Base-by-base conservation (phyloP, 805 yeast genomes). In the Lachancea meyersii region DNA sequence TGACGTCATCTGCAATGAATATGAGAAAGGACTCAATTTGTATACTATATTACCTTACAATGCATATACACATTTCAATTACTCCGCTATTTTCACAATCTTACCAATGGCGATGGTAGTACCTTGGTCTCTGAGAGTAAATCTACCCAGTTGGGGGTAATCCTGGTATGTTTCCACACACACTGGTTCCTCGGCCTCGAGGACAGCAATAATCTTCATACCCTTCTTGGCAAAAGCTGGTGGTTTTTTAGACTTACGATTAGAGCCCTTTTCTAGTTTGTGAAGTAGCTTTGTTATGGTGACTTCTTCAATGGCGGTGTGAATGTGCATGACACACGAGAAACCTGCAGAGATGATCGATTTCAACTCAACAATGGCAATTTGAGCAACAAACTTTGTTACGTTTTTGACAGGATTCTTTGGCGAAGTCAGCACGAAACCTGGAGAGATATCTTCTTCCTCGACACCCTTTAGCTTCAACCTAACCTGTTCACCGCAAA, bases 171-270 rank as follows among this genome's bases (percentile, higher is more conserved):
- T 82, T 71, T 93, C 99, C 40, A 91, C 82, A 72, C 97, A 93
- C 30, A 93, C 86, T 19, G 96, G 91, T 54, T 80, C 88, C 35
- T 79, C 72, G 14, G 88, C 73, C 70, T 89, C 96, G 58, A 93
- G 72, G 34, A 83, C 77, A 26, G 97, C 98, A 64, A 93, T 89
- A 55, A 93, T 79, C 80, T 87, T 91, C 97, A 91, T 91, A 59
- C 98, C 98, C 76, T 86, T 86, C 70, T 91, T 93, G 50, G 97
- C 99, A 67, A 88, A 93, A 40, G 97, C 95, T 48, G 98, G 98
- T 26, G 98, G 86, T 66, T 86, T 88, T 77, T 88, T 93, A 48
- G 96, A 86, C 68, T 80, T 85, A 72, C 96, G 83, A 77, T 91
- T 91, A 45, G 97, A 88, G 50, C 96, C 97, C 73, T 86, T 91